Evolutionary conservation across 176 grass and related monocot species (phyloP).

Genomic region (Chrysopogon serrulatus): DNA sequence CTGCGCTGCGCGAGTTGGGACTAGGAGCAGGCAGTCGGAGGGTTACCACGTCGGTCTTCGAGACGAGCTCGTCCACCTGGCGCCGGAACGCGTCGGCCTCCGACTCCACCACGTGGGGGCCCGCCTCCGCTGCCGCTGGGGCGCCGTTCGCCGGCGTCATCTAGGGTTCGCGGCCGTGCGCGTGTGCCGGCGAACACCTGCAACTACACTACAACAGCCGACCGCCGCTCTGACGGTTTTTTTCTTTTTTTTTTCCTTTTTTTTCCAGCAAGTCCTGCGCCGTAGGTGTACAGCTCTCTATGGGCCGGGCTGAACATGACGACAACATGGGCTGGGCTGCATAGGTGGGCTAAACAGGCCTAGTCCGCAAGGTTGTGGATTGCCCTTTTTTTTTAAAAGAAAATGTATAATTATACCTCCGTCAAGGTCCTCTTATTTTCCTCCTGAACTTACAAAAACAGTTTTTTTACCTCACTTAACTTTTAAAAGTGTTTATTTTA

Average conservation of each 20-base stretch:
- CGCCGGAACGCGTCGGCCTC: constrained; percentile 35
- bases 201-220: not conserved
- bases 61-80: constrained; percentile 41
- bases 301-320: not conserved
- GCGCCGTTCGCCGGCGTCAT: constrained; percentile 37
- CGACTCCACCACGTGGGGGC: not conserved
- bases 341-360: not conserved
- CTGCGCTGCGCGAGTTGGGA: not conserved
- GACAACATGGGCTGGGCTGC: not conserved
- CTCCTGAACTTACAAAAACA: too few species aligned
- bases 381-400: too few species aligned
- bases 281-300: not conserved
- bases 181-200: constrained; percentile 3
- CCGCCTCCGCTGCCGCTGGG: not conserved
- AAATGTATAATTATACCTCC: too few species aligned
- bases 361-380: not conserved
- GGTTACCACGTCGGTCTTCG: constrained; percentile 48
- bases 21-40: not conserved
- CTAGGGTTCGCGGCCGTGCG: constrained; percentile 1
- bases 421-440: too few species aligned
- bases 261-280: not conserved
- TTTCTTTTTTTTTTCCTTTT: too few species aligned
- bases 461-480: too few species aligned
- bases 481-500: too few species aligned
- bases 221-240: not conserved